Conservation (phyloP, 192 early-diverging fungal genomes). For the Chytriomyces hyalinus region DNA sequence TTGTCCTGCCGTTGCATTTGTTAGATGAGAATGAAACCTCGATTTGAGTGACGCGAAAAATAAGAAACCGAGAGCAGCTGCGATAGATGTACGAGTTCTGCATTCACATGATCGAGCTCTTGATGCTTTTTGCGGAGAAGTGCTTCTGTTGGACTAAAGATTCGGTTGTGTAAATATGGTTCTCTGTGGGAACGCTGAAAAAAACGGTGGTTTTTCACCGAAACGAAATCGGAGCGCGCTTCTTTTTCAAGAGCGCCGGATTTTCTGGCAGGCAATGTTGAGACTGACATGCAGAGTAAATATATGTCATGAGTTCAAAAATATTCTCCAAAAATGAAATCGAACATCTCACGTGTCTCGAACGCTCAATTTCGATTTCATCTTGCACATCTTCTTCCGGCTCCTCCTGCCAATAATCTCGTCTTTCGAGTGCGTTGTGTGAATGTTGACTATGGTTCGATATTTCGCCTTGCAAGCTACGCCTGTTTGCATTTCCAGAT, state of each 20-base stretch:
- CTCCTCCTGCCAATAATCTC: neutral
- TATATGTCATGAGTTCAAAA: neutral
- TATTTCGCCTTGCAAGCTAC: too few species aligned
- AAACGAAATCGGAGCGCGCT: slow-evolving; percentile 6
- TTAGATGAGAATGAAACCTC: neutral
- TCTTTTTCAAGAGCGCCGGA: neutral
- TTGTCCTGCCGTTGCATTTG: slow-evolving; percentile 6
- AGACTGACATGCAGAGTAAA: neutral
- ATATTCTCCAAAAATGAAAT: neutral
- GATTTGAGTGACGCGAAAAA: slow-evolving; percentile 1
- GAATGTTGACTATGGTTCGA: too few species aligned
- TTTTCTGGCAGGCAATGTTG: neutral
- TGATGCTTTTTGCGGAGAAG: slow-evolving; percentile 17
- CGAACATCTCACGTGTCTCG: neutral
- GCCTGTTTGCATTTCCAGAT: too few species aligned
- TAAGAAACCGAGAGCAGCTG: slow-evolving; percentile 5
- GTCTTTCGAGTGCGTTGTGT: too few species aligned
- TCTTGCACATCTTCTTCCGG: neutral
- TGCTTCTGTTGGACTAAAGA: slow-evolving; percentile 17
- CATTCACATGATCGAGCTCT: slow-evolving; percentile 25
- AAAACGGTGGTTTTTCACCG: neutral
- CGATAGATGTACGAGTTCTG: slow-evolving; percentile 28
- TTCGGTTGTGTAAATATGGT: neutral
- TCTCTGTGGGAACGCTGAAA: neutral
- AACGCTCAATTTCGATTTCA: neutral